A percentile compares a stretch with the other conserved stretches of the same genome.
These are phyloP conservation scores for Casuarina cunninghamiana DNA, from an alignment of 306 rosid genomes.

Conservation along the genomic window DNA sequence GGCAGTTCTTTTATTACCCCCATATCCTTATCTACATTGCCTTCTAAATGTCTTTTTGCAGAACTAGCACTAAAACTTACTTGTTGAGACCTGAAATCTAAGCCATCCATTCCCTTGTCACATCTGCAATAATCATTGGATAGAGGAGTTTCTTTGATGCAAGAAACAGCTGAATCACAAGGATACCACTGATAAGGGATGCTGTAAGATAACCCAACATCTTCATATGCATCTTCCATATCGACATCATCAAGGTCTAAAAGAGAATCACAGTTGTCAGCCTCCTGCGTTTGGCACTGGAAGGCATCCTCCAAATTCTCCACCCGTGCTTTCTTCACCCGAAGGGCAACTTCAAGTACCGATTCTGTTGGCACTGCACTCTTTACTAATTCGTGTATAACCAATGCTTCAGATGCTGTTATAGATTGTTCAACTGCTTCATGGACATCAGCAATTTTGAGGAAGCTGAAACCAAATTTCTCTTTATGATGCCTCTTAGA, in stretches of 20 bases:
- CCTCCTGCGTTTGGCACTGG: slow-evolving; percentile 38
- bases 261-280: slow-evolving; percentile 58
- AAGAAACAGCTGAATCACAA: slow-evolving; percentile 34
- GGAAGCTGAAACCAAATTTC: slow-evolving; percentile 31
- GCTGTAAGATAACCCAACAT: slow-evolving; percentile 59
- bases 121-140: slow-evolving; percentile 29
- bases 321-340: slow-evolving; percentile 67
- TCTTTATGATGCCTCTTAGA: slow-evolving; percentile 34
- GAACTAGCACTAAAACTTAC: slow-evolving; percentile 33
- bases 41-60: slow-evolving; percentile 31
- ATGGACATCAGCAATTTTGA: slow-evolving; percentile 43
- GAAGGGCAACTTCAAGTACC: slow-evolving; percentile 76
- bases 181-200: slow-evolving; percentile 27
- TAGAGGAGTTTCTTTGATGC: slow-evolving; percentile 42
- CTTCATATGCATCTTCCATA: slow-evolving; percentile 73
- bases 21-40: slow-evolving; percentile 30
- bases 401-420: slow-evolving; percentile 90
- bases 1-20: slow-evolving; percentile 25
- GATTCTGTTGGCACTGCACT: slow-evolving; percentile 43
- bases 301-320: slow-evolving; percentile 48
- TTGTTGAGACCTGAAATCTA: slow-evolving; percentile 32
- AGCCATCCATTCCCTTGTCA: slow-evolving; percentile 27
- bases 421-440: slow-evolving; percentile 72
- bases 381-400: slow-evolving; percentile 64
- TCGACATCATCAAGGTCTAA: slow-evolving; percentile 75